Base-by-base conservation (phyloP, 768 basidiomycete species). In the Phylloporus rhodoxanthus region DNA sequence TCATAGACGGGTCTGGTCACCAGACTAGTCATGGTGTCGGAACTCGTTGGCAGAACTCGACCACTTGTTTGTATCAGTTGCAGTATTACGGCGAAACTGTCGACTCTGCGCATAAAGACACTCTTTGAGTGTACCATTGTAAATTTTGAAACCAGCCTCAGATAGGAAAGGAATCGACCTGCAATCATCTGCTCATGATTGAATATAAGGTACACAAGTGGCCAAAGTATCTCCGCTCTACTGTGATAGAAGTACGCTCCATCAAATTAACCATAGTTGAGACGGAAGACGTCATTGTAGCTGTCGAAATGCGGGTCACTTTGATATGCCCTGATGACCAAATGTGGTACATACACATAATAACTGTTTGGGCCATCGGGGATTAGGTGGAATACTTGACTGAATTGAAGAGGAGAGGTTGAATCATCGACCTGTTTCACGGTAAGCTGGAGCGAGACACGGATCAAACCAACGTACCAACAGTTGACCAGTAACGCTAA, bases 371-470 rank as follows among this genome's bases (percentile, higher is more conserved):
- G n/a, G 5, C 75, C 80, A 2, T 94, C 89, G 23, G 80, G 84
- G 46, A 89, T 76, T 50, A 99, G 81, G 57, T 95, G 91, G 82
- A 99, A 99, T 54, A 82, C 75, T 71, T 99, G 96, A 56, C 84
- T 89, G 75, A 90, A 99, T 60, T 81, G 83, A 49, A 99, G 73
- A n/a, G 90, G 82, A 57, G 88, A 87, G 50, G 69, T 37, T 55
- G 75, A 76, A 53, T 87, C 90, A 58, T 97, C 94, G 56, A 98
- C 82, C 90, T 91, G 57, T 29, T 46, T 43, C 39, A 41, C 26
- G 8, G 38, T 56, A 5, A 51, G 52, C 40, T 40, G 51, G 17
- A 41, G 2, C 33, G 25, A 37, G 26, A 45, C 23, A 17, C 30
- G 30, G 33, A 37, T 3, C 33, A 5, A 20, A 28, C 2, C 4